Conservation (phyloP, 768 basidiomycete species). For the Suillus lakei region DNA sequence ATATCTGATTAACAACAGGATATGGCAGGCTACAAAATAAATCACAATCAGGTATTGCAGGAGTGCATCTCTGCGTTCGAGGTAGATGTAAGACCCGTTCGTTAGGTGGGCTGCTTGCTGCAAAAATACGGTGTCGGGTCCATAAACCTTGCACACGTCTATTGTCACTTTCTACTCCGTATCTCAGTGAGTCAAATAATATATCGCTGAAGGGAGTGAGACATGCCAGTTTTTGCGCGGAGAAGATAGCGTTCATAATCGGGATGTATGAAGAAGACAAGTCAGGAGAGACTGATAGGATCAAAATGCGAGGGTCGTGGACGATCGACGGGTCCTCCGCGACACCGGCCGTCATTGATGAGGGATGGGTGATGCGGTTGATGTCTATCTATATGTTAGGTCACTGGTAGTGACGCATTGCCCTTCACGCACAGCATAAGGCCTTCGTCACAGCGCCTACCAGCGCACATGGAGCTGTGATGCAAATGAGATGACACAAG, state of each 20-base stretch:
- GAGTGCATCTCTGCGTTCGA: conserved; percentile 81
- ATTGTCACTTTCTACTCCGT: conserved; percentile 86
- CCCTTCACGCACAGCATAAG: conserved; percentile 71
- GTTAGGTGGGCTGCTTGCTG: conserved; percentile 98
- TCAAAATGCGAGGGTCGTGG: conserved; percentile 62
- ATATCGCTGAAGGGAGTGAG: conserved; percentile 5
- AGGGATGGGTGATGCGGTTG: conserved; percentile 54
- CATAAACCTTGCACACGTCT: conserved; percentile 92
- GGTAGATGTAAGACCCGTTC: conserved; percentile 89
- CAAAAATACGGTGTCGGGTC: conserved; percentile 90
- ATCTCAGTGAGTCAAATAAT: neutral
- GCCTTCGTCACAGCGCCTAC: conserved; percentile 93
- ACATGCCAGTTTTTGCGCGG: conserved; percentile 93
- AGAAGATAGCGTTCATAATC: conserved; percentile 99
- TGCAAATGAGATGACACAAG: conserved; percentile 7
- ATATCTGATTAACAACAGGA: conserved; percentile 7
- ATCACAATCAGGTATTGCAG: conserved; percentile 88
- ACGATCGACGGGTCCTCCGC: conserved; percentile 38
- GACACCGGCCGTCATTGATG: conserved; percentile 31
- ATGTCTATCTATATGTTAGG: conserved; percentile 59
- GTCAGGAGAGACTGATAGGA: conserved; percentile 93
- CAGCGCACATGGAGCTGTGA: conserved; percentile 65
- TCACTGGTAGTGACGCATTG: conserved; percentile 12
- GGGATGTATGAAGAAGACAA: conserved; percentile 92
- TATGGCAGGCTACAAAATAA: conserved; percentile 5